phyloP scores from a whole-genome alignment of 805 yeast genomes.

The Candida pseudoglaebosa region DNA sequence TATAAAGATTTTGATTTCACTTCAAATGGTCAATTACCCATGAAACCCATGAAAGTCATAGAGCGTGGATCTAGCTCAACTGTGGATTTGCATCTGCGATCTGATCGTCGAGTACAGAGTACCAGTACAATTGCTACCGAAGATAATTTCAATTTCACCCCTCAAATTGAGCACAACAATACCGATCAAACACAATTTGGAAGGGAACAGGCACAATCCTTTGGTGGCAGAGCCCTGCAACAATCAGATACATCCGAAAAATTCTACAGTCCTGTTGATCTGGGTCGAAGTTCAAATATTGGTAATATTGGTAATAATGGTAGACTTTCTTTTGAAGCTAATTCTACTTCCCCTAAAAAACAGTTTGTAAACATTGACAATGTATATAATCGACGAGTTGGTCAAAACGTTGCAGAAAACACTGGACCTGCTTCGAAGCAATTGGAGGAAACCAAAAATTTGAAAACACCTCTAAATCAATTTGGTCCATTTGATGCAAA shows the following conservation, averaged over 20 bases:
- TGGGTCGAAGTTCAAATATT: conserved; percentile 3
- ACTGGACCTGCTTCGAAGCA: not conserved
- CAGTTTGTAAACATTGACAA: not conserved
- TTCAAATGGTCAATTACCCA: conserved; percentile 38
- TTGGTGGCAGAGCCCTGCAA: not conserved
- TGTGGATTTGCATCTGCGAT: not conserved
- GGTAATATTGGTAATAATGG: too few species aligned
- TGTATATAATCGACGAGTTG: not conserved
- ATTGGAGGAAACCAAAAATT: not conserved
- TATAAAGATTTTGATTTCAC: conserved; percentile 40
- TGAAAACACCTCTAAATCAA: not conserved
- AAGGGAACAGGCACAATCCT: not conserved
- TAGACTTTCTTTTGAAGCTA: too few species aligned
- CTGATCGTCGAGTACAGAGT: not conserved
- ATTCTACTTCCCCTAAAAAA: not conserved
- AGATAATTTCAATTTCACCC: conserved; percentile 3
- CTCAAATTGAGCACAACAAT: not conserved
- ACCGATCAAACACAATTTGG: not conserved
- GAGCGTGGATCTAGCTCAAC: conserved; percentile 2
- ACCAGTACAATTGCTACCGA: conserved; percentile 3
- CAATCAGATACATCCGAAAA: conserved; percentile 3
- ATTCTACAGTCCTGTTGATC: conserved; percentile 1
- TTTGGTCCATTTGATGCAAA: not conserved
- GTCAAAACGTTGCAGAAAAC: not conserved
- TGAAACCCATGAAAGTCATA: conserved; percentile 36